These are phyloP conservation scores for Eutrema salsugineum DNA, from an alignment of 441 rosid species.

Conservation along the genomic window DNA sequence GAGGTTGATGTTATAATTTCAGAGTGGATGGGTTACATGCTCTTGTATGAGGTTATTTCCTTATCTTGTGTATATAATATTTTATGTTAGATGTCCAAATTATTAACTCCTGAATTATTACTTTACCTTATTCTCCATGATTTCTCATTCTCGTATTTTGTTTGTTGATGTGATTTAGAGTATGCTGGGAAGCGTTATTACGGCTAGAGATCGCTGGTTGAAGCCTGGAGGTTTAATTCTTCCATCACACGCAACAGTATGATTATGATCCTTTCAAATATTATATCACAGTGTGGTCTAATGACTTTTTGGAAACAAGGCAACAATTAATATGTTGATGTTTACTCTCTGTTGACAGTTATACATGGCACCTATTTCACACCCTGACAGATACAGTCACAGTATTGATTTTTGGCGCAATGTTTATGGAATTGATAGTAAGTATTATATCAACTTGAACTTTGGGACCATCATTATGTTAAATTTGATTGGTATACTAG, in stretches of 20 bases:
- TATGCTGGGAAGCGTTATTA: slow-evolving; percentile 97
- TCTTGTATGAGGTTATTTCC: slow-evolving; percentile 78
- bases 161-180: slow-evolving; percentile 49
- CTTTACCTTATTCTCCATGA: not conserved
- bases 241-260: slow-evolving; percentile 88
- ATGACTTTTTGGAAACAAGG: not conserved
- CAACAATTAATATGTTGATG: slow-evolving; percentile 16
- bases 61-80: slow-evolving; percentile 3
- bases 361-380: slow-evolving; percentile 95
- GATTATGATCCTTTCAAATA: slow-evolving; percentile 15
- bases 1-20: slow-evolving; percentile 95
- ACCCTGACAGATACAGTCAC: slow-evolving; percentile 85
- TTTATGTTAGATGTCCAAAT: slow-evolving; percentile 6
- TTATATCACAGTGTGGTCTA: slow-evolving; percentile 11
- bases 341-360: slow-evolving; percentile 51
- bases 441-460: slow-evolving; percentile 39
- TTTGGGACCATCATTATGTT: not conserved
- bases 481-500: not conserved
- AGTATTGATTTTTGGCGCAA: slow-evolving; percentile 98
- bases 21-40: slow-evolving; percentile 99
- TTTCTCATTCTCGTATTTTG: slow-evolving; percentile 3
- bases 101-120: slow-evolving; percentile 1
- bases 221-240: slow-evolving; percentile 95
- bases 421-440: slow-evolving; percentile 98
- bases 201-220: slow-evolving; percentile 97